Conservation (phyloP, 257 asterid species). For the Perilla frutescens region DNA sequence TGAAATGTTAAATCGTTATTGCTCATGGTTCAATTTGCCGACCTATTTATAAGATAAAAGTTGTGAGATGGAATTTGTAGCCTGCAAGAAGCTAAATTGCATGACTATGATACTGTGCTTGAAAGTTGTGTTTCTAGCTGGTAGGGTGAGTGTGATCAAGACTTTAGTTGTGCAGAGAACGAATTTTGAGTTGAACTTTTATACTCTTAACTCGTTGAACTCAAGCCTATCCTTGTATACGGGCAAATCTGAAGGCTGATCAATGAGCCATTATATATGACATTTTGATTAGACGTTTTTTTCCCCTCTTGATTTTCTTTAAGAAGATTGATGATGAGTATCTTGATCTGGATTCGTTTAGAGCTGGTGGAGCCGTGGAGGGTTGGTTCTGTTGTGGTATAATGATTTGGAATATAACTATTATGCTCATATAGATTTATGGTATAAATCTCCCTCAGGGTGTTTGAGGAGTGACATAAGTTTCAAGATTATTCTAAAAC, state of each 20-base stretch:
- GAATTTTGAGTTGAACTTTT: not conserved
- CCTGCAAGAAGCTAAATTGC: not conserved
- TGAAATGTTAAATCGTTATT: not conserved
- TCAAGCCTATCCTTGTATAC: not conserved
- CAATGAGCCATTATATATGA: not conserved
- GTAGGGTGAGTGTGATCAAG: not conserved
- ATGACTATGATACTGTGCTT: not conserved
- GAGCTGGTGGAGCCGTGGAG: not conserved
- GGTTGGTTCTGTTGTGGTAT: not conserved
- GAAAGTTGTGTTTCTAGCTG: not conserved
- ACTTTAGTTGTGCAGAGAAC: not conserved
- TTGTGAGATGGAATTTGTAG: not conserved
- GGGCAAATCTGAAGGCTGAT: not conserved
- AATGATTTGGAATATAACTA: not conserved
- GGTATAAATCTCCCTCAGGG: too few species aligned
- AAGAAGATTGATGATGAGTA: not conserved
- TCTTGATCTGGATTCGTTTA: constrained; percentile 2
- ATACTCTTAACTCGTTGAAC: not conserved
- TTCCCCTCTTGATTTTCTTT: not conserved
- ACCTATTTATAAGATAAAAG: not conserved
- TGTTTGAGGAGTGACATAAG: not conserved
- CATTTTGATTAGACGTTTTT: not conserved
- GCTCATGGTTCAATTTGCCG: not conserved
- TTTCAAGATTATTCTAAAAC: not conserved
- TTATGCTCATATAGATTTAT: not conserved